A percentile compares a stretch with the other conserved stretches of the same genome.
phyloP scores from a whole-genome alignment of 2,329 filamentous ascomycete species.

The Kalmusia sp. region DNA sequence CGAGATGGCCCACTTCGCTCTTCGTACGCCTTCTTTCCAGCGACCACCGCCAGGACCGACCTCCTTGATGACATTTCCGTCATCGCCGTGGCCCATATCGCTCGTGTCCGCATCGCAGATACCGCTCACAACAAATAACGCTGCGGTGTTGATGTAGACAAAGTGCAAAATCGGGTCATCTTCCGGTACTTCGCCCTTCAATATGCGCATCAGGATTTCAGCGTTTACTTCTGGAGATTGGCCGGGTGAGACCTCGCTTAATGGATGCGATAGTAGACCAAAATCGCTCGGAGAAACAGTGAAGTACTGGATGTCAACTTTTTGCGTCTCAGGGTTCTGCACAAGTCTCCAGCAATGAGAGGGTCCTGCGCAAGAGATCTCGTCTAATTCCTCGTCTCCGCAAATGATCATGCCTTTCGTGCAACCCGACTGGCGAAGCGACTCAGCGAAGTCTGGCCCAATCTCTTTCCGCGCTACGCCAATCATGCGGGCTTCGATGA shows the following conservation, averaged over 20 bases:
- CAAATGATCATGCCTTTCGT: conserved; percentile 90
- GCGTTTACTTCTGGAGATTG: conserved; percentile 90
- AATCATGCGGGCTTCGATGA: conserved; percentile 88
- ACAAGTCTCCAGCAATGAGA: conserved; percentile 88
- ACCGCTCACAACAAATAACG: conserved; percentile 83
- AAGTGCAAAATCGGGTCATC: conserved; percentile 91
- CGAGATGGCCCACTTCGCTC: conserved; percentile 85
- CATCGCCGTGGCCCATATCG: conserved; percentile 79
- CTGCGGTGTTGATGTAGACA: conserved; percentile 91
- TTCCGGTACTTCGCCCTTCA: conserved; percentile 73
- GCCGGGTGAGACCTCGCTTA: conserved; percentile 80
- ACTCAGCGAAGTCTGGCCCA: conserved; percentile 87
- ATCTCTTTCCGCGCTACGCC: conserved; percentile 89
- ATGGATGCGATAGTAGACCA: conserved; percentile 76
- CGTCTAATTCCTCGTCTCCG: conserved; percentile 92
- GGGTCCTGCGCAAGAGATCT: conserved; percentile 87
- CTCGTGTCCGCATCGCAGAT: conserved; percentile 84
- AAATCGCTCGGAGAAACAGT: conserved; percentile 84
- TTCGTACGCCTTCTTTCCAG: conserved; percentile 93
- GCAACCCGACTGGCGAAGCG: conserved; percentile 76
- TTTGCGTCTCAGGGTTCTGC: conserved; percentile 51
- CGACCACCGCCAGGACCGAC: conserved; percentile 83
- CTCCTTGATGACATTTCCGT: conserved; percentile 81
- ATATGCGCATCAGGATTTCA: conserved; percentile 76
- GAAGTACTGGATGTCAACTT: conserved; percentile 76